A percentile compares a stretch with the other conserved stretches of the same genome.
Evolutionary conservation across 805 yeast genomes (phyloP).

Genomic region (Candida argentea): DNA sequence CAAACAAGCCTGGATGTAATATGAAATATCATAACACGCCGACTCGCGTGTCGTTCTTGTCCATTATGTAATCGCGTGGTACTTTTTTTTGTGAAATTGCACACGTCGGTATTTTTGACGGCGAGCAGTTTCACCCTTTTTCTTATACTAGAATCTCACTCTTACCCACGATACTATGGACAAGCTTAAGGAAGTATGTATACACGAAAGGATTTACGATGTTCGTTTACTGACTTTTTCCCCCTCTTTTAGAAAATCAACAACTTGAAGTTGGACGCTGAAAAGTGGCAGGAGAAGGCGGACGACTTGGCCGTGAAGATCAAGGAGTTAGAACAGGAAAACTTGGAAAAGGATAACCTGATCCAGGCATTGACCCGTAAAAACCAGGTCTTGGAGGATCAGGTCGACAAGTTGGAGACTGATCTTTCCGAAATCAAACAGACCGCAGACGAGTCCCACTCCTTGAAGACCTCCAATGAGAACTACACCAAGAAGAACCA

Average conservation of each 20-base stretch:
- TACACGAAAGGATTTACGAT: no score
- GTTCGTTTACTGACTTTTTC: not conserved
- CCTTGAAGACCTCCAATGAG: constrained; percentile 82
- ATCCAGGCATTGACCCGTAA: constrained; percentile 87
- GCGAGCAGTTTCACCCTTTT: no score
- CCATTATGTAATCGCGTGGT: no score
- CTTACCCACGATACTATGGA: constrained; percentile 44
- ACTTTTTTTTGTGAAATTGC: no score
- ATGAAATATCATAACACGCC: no score
- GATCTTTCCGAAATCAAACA: constrained; percentile 70
- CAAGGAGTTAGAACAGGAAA: constrained; percentile 88
- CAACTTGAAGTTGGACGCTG: constrained; percentile 89
- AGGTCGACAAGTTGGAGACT: constrained; percentile 68
- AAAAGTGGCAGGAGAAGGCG: constrained; percentile 93
- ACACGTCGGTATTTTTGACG: no score
- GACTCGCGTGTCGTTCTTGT: no score
- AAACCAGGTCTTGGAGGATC: constrained; percentile 79
- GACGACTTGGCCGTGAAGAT: constrained; percentile 75
- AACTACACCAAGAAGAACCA: constrained; percentile 83
- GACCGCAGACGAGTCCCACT: constrained; percentile 83
- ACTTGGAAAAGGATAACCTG: constrained; percentile 87
- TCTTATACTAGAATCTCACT: no score
- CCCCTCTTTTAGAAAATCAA: constrained; percentile 59
- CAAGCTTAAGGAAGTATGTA: constrained; percentile 50
- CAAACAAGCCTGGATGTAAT: no score